Conservation (phyloP, 306 rosid species). For the Lupinus albus region DNA sequence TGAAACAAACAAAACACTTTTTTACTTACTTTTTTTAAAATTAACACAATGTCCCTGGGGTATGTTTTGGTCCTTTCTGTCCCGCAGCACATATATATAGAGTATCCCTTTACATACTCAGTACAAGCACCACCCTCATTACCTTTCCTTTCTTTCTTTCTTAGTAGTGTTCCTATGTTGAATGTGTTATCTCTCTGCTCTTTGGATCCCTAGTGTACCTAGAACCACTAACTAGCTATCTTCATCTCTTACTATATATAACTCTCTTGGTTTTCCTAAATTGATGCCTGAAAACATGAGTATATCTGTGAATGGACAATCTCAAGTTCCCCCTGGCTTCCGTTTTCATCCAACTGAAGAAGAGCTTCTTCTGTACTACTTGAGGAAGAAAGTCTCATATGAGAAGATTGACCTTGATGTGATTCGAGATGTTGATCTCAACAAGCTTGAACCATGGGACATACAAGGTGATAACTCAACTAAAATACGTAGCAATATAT, state of each 20-base stretch:
- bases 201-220: conserved; percentile 36
- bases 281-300: conserved; percentile 67
- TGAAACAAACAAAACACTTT: conserved; percentile 28
- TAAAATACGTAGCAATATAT: not conserved
- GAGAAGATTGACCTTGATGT: conserved; percentile 86
- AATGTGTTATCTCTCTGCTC: conserved; percentile 41
- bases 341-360: conserved; percentile 91
- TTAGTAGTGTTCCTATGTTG: conserved; percentile 31
- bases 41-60: conserved; percentile 12
- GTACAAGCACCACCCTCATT: conserved; percentile 47
- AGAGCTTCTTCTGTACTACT: conserved; percentile 82
- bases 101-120: conserved; percentile 55
- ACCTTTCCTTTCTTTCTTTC: conserved; percentile 26
- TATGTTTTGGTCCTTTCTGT: conserved; percentile 46
- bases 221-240: conserved; percentile 30
- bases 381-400: conserved; percentile 74
- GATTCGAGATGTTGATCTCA: conserved; percentile 90
- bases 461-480: conserved; percentile 66
- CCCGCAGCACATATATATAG: conserved; percentile 59
- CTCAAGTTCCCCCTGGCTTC: conserved; percentile 91
- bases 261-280: conserved; percentile 23
- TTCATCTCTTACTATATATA: not conserved
- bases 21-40: not conserved
- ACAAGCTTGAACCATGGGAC: conserved; percentile 99
- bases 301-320: conserved; percentile 85